Conservation (phyloP, 306 rosid species). For the Trichosanthes cucumerina region DNA sequence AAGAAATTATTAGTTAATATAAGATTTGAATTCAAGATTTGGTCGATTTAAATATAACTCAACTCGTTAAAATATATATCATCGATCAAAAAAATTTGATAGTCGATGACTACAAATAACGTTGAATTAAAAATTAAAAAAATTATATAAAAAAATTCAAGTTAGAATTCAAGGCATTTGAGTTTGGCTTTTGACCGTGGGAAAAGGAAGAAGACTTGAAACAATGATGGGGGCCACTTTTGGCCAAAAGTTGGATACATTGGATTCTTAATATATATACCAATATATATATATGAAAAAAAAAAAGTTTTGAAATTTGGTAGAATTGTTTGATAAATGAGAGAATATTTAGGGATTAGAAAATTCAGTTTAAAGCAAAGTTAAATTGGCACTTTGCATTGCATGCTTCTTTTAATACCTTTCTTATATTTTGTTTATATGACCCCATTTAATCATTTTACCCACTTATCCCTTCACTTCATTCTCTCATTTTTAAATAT, state of each 20-base stretch:
- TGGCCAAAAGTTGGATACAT: neutral
- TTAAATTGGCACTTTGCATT: neutral
- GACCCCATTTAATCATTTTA: neutral
- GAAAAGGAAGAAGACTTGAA: neutral
- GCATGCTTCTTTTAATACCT: neutral
- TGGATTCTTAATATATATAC: neutral
- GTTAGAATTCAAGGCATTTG: neutral
- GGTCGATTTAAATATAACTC: no score
- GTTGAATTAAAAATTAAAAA: no score
- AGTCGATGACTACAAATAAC: no score
- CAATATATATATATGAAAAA: no score
- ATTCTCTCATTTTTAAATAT: neutral
- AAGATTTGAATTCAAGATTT: neutral
- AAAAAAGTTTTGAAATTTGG: neutral
- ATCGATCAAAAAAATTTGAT: no score
- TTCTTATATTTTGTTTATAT: neutral
- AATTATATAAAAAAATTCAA: no score
- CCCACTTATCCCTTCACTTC: neutral
- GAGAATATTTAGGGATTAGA: slow-evolving; percentile 4
- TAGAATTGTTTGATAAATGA: neutral
- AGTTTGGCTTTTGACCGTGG: neutral
- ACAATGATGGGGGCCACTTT: neutral
- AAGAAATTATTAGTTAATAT: no score
- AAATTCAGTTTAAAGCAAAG: neutral
- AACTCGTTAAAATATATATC: no score